Percentiles rank a stretch among this genome's conserved stretches.
These are phyloP conservation scores for Geotrichum carabidarum DNA, from an alignment of 1,139 yeast genomes.

Conservation along the genomic window DNA sequence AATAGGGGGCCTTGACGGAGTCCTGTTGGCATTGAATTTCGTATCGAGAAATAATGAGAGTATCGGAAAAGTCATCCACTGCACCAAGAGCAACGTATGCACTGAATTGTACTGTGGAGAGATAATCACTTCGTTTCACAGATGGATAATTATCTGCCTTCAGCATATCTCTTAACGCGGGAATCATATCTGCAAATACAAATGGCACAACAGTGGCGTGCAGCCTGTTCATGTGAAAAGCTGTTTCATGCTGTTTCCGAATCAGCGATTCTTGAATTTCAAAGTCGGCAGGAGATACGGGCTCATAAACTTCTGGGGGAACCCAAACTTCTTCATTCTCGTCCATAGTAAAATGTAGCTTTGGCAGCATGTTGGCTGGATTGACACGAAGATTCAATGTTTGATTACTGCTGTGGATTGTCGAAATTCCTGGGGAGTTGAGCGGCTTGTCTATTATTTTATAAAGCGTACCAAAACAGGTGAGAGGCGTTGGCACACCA, in stretches of 20 bases:
- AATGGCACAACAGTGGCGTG: neutral
- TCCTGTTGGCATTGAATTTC: conserved; percentile 53
- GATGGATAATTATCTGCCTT: conserved; percentile 2
- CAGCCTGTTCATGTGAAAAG: conserved; percentile 4
- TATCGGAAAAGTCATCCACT: conserved; percentile 56
- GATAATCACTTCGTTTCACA: neutral
- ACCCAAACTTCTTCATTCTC: conserved; percentile 45
- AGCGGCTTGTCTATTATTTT: conserved; percentile 31
- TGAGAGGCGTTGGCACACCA: conserved; percentile 25
- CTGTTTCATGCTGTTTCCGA: conserved; percentile 11
- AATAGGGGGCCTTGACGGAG: conserved; percentile 49
- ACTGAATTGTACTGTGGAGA: conserved; percentile 6
- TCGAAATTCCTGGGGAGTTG: conserved; percentile 24
- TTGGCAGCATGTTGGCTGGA: conserved; percentile 44
- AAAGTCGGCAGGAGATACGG: neutral
- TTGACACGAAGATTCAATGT: conserved; percentile 39
- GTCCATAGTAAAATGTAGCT: conserved; percentile 42
- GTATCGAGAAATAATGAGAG: conserved; percentile 56
- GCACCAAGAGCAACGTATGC: conserved; percentile 45
- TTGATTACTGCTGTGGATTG: conserved; percentile 28
- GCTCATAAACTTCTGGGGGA: conserved; percentile 54
- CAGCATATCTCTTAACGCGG: neutral
- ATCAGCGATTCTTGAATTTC: conserved; percentile 9
- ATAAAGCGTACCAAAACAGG: conserved; percentile 29
- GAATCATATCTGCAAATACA: neutral